Evolutionary conservation across 495 filamentous ascomycete genomes (phyloP).

Genomic region (Aspergillus egyptiacus): DNA sequence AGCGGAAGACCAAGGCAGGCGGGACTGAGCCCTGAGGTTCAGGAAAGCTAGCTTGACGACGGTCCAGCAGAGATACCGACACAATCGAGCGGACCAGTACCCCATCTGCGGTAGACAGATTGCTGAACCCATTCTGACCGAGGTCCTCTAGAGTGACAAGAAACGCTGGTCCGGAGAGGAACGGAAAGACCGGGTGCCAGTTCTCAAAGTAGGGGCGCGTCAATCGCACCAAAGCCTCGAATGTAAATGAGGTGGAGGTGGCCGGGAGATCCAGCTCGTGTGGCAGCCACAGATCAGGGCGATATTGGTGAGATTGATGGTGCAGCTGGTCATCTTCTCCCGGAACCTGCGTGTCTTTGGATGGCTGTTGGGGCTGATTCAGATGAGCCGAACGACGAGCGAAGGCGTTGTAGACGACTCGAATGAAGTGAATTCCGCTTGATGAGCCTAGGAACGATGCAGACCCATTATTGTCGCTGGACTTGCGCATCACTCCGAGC

Average conservation of each 20-base stretch:
- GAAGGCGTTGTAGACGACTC: slow-evolving; percentile 41
- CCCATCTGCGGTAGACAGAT: slow-evolving; percentile 22
- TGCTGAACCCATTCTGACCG: slow-evolving; percentile 18
- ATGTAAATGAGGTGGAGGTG: slow-evolving; percentile 14
- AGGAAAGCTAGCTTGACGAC: slow-evolving; percentile 22
- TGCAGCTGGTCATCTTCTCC: slow-evolving; percentile 44
- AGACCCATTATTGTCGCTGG: slow-evolving; percentile 28
- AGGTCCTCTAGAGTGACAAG: slow-evolving; percentile 33
- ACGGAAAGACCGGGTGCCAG: slow-evolving; percentile 47
- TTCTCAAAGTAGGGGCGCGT: slow-evolving; percentile 41
- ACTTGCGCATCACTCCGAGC: slow-evolving; percentile 37
- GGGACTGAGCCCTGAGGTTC: slow-evolving; percentile 23
- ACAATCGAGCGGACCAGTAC: slow-evolving; percentile 42
- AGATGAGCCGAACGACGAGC: slow-evolving; percentile 34
- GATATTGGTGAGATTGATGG: slow-evolving; percentile 2
- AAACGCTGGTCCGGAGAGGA: slow-evolving; percentile 38
- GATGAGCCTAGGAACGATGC: slow-evolving; percentile 43
- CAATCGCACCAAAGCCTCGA: slow-evolving; percentile 34
- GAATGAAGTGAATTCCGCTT: slow-evolving; percentile 48
- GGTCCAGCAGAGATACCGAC: slow-evolving; percentile 38
- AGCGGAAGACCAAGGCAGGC: slow-evolving; percentile 30
- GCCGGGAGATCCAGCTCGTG: slow-evolving; percentile 22
- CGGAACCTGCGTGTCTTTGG: slow-evolving; percentile 34
- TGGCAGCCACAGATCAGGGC: slow-evolving; percentile 22
- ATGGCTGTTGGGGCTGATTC: slow-evolving; percentile 19